These are phyloP conservation scores for Ocimum tenuiflorum DNA, from an alignment of 257 asterid species.

Conservation along the genomic window DNA sequence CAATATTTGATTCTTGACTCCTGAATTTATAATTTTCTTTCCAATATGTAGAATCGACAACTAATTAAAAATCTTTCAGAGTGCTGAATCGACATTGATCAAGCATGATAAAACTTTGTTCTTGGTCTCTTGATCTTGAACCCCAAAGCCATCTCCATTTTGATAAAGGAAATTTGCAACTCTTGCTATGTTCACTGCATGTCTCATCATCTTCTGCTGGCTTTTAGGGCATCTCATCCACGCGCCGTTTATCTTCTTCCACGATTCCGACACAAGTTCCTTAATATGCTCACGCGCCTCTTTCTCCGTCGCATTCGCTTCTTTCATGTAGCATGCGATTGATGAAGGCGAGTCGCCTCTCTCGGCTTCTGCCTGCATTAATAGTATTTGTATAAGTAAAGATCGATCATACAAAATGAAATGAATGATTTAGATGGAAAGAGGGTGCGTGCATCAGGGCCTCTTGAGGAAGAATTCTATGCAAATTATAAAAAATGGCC, in stretches of 20 bases:
- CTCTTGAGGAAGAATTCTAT: too few relatives aligned
- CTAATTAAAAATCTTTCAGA: too few relatives aligned
- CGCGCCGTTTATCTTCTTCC: constrained; percentile 39
- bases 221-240: not conserved
- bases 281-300: constrained; percentile 35
- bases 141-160: constrained; percentile 61
- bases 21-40: too few relatives aligned
- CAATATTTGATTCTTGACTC: too few relatives aligned
- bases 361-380: constrained; percentile 49
- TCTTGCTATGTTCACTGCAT: constrained; percentile 35
- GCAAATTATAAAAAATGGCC: too few relatives aligned
- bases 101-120: constrained; percentile 39
- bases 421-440: too few relatives aligned
- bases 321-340: constrained; percentile 50
- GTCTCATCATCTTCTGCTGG: constrained; percentile 15
- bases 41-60: too few relatives aligned
- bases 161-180: constrained; percentile 46
- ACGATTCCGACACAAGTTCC: constrained; percentile 19
- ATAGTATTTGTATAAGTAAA: too few relatives aligned
- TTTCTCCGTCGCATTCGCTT: constrained; percentile 34
- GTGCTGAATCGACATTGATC: too few relatives aligned
- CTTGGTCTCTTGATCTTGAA: constrained; percentile 37
- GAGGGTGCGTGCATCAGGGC: too few relatives aligned
- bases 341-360: constrained; percentile 65
- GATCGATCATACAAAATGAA: too few relatives aligned